phyloP scores from a whole-genome alignment of 352 stramenopile species.

The Pythium pyrilobum region DNA sequence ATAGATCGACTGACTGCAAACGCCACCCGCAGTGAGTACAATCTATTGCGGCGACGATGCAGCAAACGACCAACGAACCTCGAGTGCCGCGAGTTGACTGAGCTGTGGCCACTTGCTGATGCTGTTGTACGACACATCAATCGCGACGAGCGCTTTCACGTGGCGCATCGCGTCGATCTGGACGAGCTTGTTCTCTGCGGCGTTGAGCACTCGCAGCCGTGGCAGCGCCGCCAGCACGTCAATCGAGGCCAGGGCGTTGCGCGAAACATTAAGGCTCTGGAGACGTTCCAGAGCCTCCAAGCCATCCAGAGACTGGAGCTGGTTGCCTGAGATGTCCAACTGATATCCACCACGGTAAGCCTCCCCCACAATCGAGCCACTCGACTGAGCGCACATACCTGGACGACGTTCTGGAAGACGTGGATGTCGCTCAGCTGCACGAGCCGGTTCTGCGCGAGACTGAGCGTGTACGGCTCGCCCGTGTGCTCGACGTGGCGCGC shows the following conservation, averaged over 20 bases:
- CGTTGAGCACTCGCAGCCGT: constrained; percentile 40
- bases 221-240: constrained; percentile 35
- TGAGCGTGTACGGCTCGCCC: constrained; percentile 32
- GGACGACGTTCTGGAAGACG: constrained; percentile 38
- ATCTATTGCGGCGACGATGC: neutral
- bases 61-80: constrained; percentile 23
- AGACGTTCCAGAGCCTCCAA: constrained; percentile 39
- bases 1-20: constrained; percentile 48
- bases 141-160: constrained; percentile 28
- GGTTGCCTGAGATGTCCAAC: constrained; percentile 60
- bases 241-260: constrained; percentile 43
- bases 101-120: constrained; percentile 51
- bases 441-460: constrained; percentile 48
- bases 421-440: constrained; percentile 31
- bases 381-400: constrained; percentile 19
- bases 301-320: constrained; percentile 43
- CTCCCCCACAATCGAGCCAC: neutral
- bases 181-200: constrained; percentile 50
- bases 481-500: constrained; percentile 33
- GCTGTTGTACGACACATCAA: constrained; percentile 59
- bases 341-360: constrained; percentile 8
- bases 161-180: constrained; percentile 33
- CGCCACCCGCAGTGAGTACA: neutral
- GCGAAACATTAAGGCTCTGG: constrained; percentile 41
- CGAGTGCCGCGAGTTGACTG: constrained; percentile 27